A percentile compares a stretch with the other conserved stretches of the same genome.
Evolutionary conservation across 2,329 filamentous ascomycete species (phyloP).

Genomic region (Apiospora saccharicola): DNA sequence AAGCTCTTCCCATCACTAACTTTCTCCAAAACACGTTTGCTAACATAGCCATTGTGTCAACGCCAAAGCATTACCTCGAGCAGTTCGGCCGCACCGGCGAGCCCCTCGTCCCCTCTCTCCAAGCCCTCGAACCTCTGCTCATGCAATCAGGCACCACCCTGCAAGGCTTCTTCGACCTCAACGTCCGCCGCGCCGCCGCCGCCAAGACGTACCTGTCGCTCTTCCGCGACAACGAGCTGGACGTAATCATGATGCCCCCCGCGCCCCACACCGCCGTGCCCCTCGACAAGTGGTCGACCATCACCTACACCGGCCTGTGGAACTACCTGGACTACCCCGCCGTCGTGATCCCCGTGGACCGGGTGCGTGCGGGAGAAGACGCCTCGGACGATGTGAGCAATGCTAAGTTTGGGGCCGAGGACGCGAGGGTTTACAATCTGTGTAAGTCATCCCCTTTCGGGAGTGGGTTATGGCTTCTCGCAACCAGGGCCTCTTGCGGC

Average conservation of each 20-base stretch:
- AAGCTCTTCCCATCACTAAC: neutral
- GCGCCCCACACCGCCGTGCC: slow-evolving; percentile 22
- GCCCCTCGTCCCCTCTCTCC: slow-evolving; percentile 58
- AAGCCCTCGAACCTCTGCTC: slow-evolving; percentile 51
- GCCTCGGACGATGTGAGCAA: neutral
- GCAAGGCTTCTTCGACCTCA: neutral
- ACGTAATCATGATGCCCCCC: slow-evolving; percentile 13
- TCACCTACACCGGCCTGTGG: slow-evolving; percentile 21
- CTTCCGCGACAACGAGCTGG: neutral
- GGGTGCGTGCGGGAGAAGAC: neutral
- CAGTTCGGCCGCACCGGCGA: slow-evolving; percentile 46
- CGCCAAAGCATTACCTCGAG: neutral
- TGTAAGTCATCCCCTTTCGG: neutral
- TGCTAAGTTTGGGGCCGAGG: neutral
- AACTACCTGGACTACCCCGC: slow-evolving; percentile 20
- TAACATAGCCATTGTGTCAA: neutral
- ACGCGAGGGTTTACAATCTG: neutral
- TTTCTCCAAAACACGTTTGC: neutral
- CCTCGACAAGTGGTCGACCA: neutral
- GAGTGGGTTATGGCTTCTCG: too few relatives aligned
- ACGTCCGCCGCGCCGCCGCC: neutral
- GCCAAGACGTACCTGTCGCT: neutral
- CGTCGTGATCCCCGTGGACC: neutral
- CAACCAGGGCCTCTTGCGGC: too few relatives aligned
- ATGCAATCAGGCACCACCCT: neutral